Percentiles rank a stretch among this genome's conserved stretches.
Conservation (phyloP, 768 basidiomycete species). For the Serendipita sp. region DNA sequence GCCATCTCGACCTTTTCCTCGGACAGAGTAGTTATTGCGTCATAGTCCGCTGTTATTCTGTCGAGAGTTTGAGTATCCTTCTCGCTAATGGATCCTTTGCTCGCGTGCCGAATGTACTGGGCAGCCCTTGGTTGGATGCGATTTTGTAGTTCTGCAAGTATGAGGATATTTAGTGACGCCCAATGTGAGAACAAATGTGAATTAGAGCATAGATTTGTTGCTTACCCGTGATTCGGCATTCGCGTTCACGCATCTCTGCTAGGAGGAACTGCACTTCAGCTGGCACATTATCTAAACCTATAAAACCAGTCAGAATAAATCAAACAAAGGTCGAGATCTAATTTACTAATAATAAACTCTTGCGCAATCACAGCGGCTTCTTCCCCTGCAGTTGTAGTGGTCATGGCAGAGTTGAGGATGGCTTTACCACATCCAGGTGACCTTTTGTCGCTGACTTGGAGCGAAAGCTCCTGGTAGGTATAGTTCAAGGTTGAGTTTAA, state of each 20-base stretch:
- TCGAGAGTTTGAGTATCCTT: background rate
- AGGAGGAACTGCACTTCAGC: slow-evolving; percentile 1
- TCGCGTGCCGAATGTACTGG: slow-evolving; percentile 1
- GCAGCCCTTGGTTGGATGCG: background rate
- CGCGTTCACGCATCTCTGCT: slow-evolving; percentile 2
- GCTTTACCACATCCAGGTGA: too few relatives aligned
- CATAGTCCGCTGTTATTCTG: background rate
- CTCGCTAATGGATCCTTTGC: background rate
- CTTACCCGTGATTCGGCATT: background rate
- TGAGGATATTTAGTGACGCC: background rate
- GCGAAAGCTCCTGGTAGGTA: too few relatives aligned
- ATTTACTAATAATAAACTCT: background rate
- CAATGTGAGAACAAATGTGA: background rate
- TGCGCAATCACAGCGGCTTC: slow-evolving; percentile 3
- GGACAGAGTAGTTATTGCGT: background rate
- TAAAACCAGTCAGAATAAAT: background rate
- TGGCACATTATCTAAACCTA: slow-evolving; percentile 3
- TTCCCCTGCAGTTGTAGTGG: background rate
- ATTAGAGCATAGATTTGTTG: background rate
- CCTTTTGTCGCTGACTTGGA: too few relatives aligned
- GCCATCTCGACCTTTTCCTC: slow-evolving; percentile 1
- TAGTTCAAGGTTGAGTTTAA: too few relatives aligned
- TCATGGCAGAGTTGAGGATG: background rate
- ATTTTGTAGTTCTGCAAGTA: background rate
- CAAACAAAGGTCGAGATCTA: background rate